These are phyloP conservation scores for Xylaria multiplex DNA, from an alignment of 2,329 filamentous ascomycete species.

Conservation along the genomic window DNA sequence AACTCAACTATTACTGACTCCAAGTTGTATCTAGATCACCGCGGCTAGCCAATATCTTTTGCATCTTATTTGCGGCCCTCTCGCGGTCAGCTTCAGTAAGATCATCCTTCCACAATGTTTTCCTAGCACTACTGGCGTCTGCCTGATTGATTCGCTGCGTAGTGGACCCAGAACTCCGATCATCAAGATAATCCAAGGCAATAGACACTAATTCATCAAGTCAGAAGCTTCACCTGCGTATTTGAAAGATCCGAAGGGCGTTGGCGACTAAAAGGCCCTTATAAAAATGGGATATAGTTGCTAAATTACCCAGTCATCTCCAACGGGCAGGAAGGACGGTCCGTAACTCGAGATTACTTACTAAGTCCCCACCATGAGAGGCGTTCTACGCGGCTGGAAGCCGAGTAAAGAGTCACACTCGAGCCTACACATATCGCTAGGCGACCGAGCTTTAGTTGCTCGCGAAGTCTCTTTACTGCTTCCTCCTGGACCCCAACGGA, in stretches of 20 bases:
- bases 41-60: constrained; percentile 17
- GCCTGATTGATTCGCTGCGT: constrained; percentile 5
- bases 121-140: constrained; percentile 14
- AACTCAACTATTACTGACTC: constrained; percentile 5
- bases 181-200: constrained; percentile 32
- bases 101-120: neutral
- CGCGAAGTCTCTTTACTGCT: constrained; percentile 14
- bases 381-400: constrained; percentile 19
- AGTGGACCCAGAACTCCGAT: constrained; percentile 20
- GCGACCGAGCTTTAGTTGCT: constrained; percentile 18
- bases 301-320: neutral
- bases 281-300: neutral
- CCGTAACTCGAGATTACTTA: neutral
- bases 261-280: neutral
- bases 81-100: constrained; percentile 27
- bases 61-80: constrained; percentile 24
- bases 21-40: constrained; percentile 14
- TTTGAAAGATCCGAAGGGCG: too few species aligned
- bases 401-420: constrained; percentile 32
- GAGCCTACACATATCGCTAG: constrained; percentile 37
- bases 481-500: constrained; percentile 23
- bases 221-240: neutral
- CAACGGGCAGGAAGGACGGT: neutral
- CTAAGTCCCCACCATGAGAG: constrained; percentile 35
- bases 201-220: constrained; percentile 11